Percentiles rank a stretch among this genome's conserved stretches.
These are phyloP conservation scores for Pascua guehoae DNA, from an alignment of 1,284 basidiomycete genomes.

Conservation along the genomic window DNA sequence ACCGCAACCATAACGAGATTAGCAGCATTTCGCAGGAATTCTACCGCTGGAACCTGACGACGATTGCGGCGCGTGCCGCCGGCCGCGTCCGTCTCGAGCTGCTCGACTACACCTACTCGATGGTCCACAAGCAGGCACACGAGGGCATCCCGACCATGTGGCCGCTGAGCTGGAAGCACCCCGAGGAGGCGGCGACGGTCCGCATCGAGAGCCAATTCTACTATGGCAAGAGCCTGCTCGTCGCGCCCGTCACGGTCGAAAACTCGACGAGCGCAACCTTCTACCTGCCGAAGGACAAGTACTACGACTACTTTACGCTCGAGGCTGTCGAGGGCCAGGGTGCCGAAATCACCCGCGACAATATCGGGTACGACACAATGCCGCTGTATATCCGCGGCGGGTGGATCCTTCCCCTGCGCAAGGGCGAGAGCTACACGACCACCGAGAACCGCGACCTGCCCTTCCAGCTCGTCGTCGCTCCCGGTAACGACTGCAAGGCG, in stretches of 20 bases:
- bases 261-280: slow-evolving; percentile 57
- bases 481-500: slow-evolving; percentile 53
- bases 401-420: slow-evolving; percentile 59
- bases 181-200: slow-evolving; percentile 64
- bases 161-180: slow-evolving; percentile 68
- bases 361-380: slow-evolving; percentile 57
- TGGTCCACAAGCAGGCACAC: slow-evolving; percentile 59
- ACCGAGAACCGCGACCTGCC: slow-evolving; percentile 58
- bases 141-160: slow-evolving; percentile 57
- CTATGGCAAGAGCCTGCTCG: slow-evolving; percentile 63
- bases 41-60: slow-evolving; percentile 70
- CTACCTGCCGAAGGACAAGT: slow-evolving; percentile 52
- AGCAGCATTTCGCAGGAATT: slow-evolving; percentile 58
- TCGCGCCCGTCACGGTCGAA: slow-evolving; percentile 67
- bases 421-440: slow-evolving; percentile 59
- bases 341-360: slow-evolving; percentile 12
- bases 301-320: slow-evolving; percentile 73
- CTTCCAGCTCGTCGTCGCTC: slow-evolving; percentile 59
- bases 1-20: slow-evolving; percentile 41
- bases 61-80: slow-evolving; percentile 63
- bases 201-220: slow-evolving; percentile 66
- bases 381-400: slow-evolving; percentile 65
- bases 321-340: slow-evolving; percentile 49
- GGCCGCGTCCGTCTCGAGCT: slow-evolving; percentile 57
- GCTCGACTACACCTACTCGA: slow-evolving; percentile 68